A percentile compares a stretch with the other conserved stretches of the same genome.
phyloP scores from a whole-genome alignment of 495 filamentous ascomycete genomes.

The Pyronema domesticum region DNA sequence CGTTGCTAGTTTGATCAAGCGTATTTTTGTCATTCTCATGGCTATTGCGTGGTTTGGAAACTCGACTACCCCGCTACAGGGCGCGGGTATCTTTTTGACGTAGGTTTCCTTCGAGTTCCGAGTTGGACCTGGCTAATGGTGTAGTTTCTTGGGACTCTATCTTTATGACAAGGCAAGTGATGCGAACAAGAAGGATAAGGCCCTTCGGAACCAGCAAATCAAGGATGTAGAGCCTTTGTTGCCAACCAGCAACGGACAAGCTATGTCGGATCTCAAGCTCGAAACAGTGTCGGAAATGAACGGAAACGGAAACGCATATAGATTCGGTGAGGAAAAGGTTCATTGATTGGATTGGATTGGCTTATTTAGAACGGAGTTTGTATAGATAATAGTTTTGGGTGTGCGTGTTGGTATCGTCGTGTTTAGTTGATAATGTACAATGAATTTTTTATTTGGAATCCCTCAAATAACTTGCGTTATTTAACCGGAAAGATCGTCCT shows the following conservation, averaged over 20 bases:
- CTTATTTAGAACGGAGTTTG: too few species aligned
- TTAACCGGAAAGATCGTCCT: constrained; percentile 58
- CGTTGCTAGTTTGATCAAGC: constrained; percentile 84
- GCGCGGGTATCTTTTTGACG: constrained; percentile 67
- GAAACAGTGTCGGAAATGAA: not conserved
- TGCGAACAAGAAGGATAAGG: constrained; percentile 62
- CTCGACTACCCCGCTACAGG: constrained; percentile 65
- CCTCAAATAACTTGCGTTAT: not conserved
- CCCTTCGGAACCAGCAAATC: constrained; percentile 38
- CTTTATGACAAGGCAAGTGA: constrained; percentile 88
- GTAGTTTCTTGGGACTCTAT: constrained; percentile 66
- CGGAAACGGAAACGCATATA: too few species aligned
- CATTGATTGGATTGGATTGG: not conserved
- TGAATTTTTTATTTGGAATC: too few species aligned
- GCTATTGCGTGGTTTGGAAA: constrained; percentile 94
- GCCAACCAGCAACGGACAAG: constrained; percentile 36
- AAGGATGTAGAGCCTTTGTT: constrained; percentile 48
- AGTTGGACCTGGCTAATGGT: not conserved
- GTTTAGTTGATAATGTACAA: too few species aligned
- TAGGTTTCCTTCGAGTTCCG: constrained; percentile 2
- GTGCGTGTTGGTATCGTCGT: too few species aligned
- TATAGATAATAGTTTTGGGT: too few species aligned
- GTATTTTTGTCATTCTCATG: constrained; percentile 89
- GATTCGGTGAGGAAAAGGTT: not conserved
- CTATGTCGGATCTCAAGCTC: not conserved